Percentiles rank a stretch among this genome's conserved stretches.
Evolutionary conservation across 2,329 filamentous ascomycete species (phyloP).

Genomic region (Alternaria viburni): DNA sequence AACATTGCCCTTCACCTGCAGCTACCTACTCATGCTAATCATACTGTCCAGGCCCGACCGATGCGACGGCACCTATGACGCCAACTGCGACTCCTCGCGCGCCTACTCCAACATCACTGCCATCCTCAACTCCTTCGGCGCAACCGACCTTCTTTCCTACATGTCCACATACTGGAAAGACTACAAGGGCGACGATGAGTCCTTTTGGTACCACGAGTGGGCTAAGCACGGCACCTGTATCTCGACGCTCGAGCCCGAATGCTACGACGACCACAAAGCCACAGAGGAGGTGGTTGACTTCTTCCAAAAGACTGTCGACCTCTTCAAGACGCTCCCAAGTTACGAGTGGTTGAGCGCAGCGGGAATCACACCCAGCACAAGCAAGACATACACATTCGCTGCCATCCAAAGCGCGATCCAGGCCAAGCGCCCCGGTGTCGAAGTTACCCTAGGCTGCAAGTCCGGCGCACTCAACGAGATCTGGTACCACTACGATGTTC

Average conservation of each 20-base stretch:
- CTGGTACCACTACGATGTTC: constrained; percentile 70
- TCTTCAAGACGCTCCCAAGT: constrained; percentile 71
- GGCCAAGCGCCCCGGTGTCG: constrained; percentile 58
- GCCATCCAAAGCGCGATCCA: constrained; percentile 66
- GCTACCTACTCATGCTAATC: neutral
- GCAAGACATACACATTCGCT: constrained; percentile 63
- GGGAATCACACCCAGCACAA: constrained; percentile 63
- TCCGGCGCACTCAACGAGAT: constrained; percentile 59
- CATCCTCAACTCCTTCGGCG: constrained; percentile 64
- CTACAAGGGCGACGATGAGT: constrained; percentile 66
- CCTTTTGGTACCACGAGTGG: constrained; percentile 75
- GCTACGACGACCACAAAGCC: constrained; percentile 65
- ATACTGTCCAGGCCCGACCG: constrained; percentile 50
- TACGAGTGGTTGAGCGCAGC: constrained; percentile 68
- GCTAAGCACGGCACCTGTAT: constrained; percentile 77
- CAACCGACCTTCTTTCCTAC: constrained; percentile 64
- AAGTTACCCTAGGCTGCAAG: constrained; percentile 66
- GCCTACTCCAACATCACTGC: constrained; percentile 69
- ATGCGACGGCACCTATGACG: constrained; percentile 73
- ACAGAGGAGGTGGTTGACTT: constrained; percentile 72
- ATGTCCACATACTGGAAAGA: constrained; percentile 78
- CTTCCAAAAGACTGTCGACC: constrained; percentile 68
- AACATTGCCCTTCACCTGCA: constrained; percentile 16
- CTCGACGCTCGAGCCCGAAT: constrained; percentile 68
- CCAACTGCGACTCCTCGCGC: constrained; percentile 67